Evolutionary conservation across 257 asterid species (phyloP).

Genomic region (Penstemon davidsonii): DNA sequence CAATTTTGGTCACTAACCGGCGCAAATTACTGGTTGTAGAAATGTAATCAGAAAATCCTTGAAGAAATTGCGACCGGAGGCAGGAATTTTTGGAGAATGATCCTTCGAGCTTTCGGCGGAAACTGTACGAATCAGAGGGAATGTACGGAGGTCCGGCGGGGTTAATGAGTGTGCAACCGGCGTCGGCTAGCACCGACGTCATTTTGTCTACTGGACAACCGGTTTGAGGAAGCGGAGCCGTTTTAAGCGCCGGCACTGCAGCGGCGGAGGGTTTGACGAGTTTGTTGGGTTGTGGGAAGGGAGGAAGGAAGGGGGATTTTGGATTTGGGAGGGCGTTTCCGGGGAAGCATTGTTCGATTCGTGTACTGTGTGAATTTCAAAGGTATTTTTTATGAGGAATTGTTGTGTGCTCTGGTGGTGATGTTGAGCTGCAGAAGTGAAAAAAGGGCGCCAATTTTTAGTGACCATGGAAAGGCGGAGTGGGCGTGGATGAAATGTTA

Average conservation of each 20-base stretch:
- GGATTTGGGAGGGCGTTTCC: constrained; percentile 55
- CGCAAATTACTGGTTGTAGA: constrained; percentile 53
- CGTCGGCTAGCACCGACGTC: constrained; percentile 69
- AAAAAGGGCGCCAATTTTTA: too few relatives aligned
- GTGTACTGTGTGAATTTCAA: constrained; percentile 7
- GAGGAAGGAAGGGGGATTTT: constrained; percentile 49
- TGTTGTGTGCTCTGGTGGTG: too few relatives aligned
- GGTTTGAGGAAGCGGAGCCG: constrained; percentile 21
- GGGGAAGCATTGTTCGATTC: constrained; percentile 39
- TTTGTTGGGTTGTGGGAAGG: constrained; percentile 43
- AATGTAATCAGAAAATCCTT: constrained; percentile 56
- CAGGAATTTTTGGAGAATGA: constrained; percentile 49
- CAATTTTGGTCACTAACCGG: constrained; percentile 40
- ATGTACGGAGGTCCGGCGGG: constrained; percentile 66
- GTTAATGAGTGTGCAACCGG: constrained; percentile 70
- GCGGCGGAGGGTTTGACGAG: constrained; percentile 38
- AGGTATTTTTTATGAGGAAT: too few relatives aligned
- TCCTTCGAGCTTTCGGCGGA: constrained; percentile 58
- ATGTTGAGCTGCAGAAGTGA: too few relatives aligned
- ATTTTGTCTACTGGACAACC: constrained; percentile 34
- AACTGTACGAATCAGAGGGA: constrained; percentile 62
- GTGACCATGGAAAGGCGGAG: too few relatives aligned
- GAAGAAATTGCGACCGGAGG: constrained; percentile 55
- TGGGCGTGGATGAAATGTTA: too few relatives aligned
- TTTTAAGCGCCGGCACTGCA: constrained; percentile 6